Evolutionary conservation across 139 green algal genomes (phyloP), one percentile per base, ranked within the genome.

Genomic region (Micractinium conductrix): DNA sequence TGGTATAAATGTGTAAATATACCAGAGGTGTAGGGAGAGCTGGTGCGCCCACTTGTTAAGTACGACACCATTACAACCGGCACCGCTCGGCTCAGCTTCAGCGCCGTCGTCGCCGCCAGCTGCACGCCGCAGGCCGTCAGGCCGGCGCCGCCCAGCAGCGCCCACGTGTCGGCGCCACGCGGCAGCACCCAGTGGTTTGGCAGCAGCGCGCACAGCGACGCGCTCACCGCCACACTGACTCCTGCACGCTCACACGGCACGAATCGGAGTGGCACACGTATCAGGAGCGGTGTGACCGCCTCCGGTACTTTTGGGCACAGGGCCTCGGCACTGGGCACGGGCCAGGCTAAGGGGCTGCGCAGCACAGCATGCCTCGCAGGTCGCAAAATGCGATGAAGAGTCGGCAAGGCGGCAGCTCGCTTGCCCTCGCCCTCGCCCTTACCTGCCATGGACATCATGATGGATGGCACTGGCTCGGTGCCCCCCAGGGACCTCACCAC

Each of bases 41-140:
- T 58, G 55, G 4, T 30, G 63, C n/a, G 40, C 74, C 67, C 85
- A 42, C 88, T 40, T 21, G 50, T 73, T 17, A 89, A 68, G 78
- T 91, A 91, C 7, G 76, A 85, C 65, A 89, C 86, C 16, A 86
- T 68, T 2, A 89, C 75, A 5, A 83, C 81, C 0, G 88, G 88
- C 4, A 85, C 80, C 19, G 85, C 88, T n/a, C 74, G 82, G 53
- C 48, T 50, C 38, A 73, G 78, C 40, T 80, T 85, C 26, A 91
- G 88, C 2, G 81, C 84, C 65, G 55, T 40, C 0, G 88, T 91
- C 45, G 88, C 81, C 84, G 79, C 84, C 69, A 87, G 78, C 87
- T 91, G 87, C 79, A 78, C 40, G 33, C 71, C 80, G n/a, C 86
- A 91, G 3, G 75, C 65, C 26, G 80, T 65, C 55, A 80, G 16